Conservation (phyloP, 768 basidiomycete genomes). For the Glaciozyma antarctica region DNA sequence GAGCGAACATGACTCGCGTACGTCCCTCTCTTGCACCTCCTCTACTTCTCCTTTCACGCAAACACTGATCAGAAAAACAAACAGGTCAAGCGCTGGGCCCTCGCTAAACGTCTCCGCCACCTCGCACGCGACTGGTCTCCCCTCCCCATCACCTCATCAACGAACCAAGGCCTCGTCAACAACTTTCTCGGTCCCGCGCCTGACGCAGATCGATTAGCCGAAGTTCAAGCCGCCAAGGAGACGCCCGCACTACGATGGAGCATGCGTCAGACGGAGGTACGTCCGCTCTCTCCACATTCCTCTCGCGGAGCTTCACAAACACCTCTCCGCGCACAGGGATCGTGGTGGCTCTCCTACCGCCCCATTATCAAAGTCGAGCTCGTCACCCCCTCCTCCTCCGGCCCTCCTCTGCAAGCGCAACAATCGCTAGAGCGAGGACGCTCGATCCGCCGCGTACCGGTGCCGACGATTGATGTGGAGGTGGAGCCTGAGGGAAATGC, state of each 20-base stretch:
- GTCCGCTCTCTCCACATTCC: neutral
- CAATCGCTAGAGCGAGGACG: too few relatives aligned
- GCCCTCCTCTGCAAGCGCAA: too few relatives aligned
- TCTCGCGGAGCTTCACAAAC: neutral
- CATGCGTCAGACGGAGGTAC: conserved; percentile 24
- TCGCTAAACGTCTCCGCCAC: conserved; percentile 11
- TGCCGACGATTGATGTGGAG: too few relatives aligned
- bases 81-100: conserved; percentile 25
- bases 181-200: conserved; percentile 23
- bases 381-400: conserved; percentile 18
- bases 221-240: conserved; percentile 4
- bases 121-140: conserved; percentile 28
- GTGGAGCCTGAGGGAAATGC: too few relatives aligned
- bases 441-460: too few relatives aligned
- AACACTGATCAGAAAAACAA: neutral
- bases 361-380: conserved; percentile 21
- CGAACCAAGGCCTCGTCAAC: conserved; percentile 18
- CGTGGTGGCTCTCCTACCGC: conserved; percentile 26
- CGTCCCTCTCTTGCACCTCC: neutral
- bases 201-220: neutral
- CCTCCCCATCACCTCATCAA: conserved; percentile 22
- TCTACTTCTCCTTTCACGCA: too few relatives aligned
- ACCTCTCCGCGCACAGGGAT: conserved; percentile 1
- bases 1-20: conserved; percentile 20
- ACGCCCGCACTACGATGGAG: conserved; percentile 21